phyloP scores from a whole-genome alignment of 2,329 filamentous ascomycete species.

The Alternaria arborescens region DNA sequence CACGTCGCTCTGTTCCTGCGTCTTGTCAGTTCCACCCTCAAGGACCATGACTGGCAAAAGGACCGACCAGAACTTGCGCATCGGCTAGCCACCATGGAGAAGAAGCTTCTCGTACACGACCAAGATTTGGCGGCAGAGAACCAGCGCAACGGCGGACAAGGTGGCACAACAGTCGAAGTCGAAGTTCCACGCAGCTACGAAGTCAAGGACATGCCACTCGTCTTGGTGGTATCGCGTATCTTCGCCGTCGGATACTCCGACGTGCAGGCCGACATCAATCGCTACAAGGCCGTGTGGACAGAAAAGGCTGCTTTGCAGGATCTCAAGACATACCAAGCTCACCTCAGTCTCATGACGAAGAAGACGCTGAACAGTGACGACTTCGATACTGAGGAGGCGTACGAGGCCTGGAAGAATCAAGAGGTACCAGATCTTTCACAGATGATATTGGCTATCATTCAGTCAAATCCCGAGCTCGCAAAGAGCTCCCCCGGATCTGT shows the following conservation, averaged over 20 bases:
- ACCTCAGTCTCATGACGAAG: slow-evolving; percentile 80
- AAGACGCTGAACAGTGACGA: slow-evolving; percentile 82
- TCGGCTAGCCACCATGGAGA: slow-evolving; percentile 83
- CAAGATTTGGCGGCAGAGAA: slow-evolving; percentile 78
- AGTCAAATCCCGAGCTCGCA: slow-evolving; percentile 83
- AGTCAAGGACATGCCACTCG: slow-evolving; percentile 96
- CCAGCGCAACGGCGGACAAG: slow-evolving; percentile 64
- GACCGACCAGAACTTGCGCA: slow-evolving; percentile 85
- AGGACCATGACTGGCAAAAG: slow-evolving; percentile 83
- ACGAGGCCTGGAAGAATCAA: slow-evolving; percentile 88
- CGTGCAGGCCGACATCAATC: slow-evolving; percentile 87
- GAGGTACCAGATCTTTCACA: slow-evolving; percentile 87
- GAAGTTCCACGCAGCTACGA: slow-evolving; percentile 86
- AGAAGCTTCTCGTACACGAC: slow-evolving; percentile 91
- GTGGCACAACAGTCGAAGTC: slow-evolving; percentile 77
- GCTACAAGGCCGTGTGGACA: slow-evolving; percentile 83
- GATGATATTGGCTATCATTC: slow-evolving; percentile 91
- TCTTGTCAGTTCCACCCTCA: slow-evolving; percentile 79
- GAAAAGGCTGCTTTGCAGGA: slow-evolving; percentile 90
- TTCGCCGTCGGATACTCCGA: slow-evolving; percentile 82
- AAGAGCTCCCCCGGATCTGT: slow-evolving; percentile 73
- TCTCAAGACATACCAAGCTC: slow-evolving; percentile 90
- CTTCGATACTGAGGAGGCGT: slow-evolving; percentile 89
- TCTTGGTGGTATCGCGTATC: slow-evolving; percentile 84
- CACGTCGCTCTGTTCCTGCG: slow-evolving; percentile 95